Evolutionary conservation across 208 protist species (phyloP).

Genomic region (Lotmaria passim): DNA sequence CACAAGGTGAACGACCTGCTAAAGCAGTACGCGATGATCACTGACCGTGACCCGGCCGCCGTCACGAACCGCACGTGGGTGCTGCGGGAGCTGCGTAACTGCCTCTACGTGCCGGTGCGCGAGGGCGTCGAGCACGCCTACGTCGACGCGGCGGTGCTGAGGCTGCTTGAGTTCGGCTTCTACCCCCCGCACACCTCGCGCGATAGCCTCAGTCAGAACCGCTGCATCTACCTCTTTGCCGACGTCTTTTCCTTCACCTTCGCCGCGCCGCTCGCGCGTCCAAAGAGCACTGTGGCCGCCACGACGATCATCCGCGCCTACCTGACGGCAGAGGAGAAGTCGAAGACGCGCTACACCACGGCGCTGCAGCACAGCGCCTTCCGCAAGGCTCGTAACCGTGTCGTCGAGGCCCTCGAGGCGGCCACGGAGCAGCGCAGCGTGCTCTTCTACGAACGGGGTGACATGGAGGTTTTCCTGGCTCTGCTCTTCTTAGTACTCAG

Average conservation of each 20-base stretch:
- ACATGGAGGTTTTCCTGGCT: conserved; percentile 84
- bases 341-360: conserved; percentile 71
- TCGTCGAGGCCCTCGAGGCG: conserved; percentile 82
- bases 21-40: conserved; percentile 64
- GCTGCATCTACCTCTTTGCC: conserved; percentile 85
- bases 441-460: conserved; percentile 81
- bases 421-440: conserved; percentile 66
- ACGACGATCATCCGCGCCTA: conserved; percentile 65
- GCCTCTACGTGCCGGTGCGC: conserved; percentile 72
- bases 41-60: conserved; percentile 58
- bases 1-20: conserved; percentile 79
- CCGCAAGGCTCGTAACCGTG: conserved; percentile 80
- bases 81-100: conserved; percentile 80
- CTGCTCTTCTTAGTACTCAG: conserved; percentile 86
- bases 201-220: conserved; percentile 74
- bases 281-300: conserved; percentile 50
- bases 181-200: conserved; percentile 51
- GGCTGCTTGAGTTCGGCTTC: conserved; percentile 76
- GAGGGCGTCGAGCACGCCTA: conserved; percentile 71
- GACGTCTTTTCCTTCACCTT: conserved; percentile 89
- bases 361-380: conserved; percentile 65
- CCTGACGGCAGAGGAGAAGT: conserved; percentile 68
- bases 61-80: conserved; percentile 83
- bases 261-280: conserved; percentile 47
- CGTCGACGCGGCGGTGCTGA: conserved; percentile 57